Conservation (phyloP, 2,329 filamentous ascomycete species). For the Hawksworthiomyces lignivorus region DNA sequence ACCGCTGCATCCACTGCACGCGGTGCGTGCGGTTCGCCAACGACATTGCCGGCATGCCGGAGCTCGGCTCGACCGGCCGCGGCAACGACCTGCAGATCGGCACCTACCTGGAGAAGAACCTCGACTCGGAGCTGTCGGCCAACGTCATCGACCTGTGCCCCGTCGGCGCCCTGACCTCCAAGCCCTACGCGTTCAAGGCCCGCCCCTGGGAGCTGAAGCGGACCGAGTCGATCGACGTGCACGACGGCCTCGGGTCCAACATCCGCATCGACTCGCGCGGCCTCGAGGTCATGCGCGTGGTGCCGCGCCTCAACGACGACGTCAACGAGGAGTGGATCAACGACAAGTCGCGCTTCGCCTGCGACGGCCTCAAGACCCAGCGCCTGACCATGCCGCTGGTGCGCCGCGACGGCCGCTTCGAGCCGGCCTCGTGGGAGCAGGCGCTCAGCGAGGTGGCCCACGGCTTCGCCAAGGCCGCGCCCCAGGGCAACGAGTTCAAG, state of each 20-base stretch:
- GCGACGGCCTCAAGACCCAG: conserved; percentile 94
- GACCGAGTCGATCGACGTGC: conserved; percentile 90
- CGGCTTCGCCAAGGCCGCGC: conserved; percentile 70
- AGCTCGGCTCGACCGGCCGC: conserved; percentile 88
- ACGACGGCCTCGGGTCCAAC: conserved; percentile 87
- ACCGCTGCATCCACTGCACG: conserved; percentile 98
- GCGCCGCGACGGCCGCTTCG: conserved; percentile 81
- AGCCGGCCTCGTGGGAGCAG: conserved; percentile 92
- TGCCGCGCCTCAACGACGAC: conserved; percentile 92
- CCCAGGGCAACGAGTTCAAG: conserved; percentile 93
- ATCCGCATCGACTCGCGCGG: conserved; percentile 91
- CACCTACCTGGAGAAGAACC: conserved; percentile 89
- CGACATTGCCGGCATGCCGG: conserved; percentile 90
- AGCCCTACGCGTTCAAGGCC: conserved; percentile 95
- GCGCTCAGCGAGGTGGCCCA: conserved; percentile 79
- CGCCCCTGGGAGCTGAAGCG: conserved; percentile 96
- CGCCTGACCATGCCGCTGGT: conserved; percentile 87
- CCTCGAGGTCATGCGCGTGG: conserved; percentile 88
- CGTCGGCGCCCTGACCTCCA: conserved; percentile 91
- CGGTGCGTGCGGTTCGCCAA: conserved; percentile 97
- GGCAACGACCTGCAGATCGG: conserved; percentile 98
- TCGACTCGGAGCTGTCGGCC: conserved; percentile 90
- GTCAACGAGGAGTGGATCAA: conserved; percentile 99
- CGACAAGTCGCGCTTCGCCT: conserved; percentile 94
- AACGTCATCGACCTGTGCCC: conserved; percentile 98